Conservation (phyloP, 306 rosid genomes). For the Inga oerstediana region DNA sequence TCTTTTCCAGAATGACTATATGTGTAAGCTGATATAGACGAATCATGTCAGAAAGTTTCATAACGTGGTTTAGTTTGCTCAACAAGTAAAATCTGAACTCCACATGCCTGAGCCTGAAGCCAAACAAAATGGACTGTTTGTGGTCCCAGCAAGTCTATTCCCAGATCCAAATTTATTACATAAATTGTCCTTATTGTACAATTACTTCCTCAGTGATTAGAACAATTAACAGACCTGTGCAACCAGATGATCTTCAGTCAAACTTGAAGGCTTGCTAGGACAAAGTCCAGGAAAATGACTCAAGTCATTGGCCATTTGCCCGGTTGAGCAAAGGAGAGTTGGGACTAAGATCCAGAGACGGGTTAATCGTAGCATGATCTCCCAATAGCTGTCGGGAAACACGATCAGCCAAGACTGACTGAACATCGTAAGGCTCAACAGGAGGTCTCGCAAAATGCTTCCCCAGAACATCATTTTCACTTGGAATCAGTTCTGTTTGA, state of each 20-base stretch:
- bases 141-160: slow-evolving; percentile 45
- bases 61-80: slow-evolving; percentile 32
- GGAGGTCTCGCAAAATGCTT: slow-evolving; percentile 57
- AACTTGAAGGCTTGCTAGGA: slow-evolving; percentile 40
- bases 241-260: slow-evolving; percentile 38
- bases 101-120: slow-evolving; percentile 37
- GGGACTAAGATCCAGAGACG: slow-evolving; percentile 74
- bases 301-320: slow-evolving; percentile 61
- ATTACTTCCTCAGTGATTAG: slow-evolving; percentile 49
- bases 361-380: slow-evolving; percentile 66
- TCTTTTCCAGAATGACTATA: slow-evolving; percentile 39
- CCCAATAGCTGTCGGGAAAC: slow-evolving; percentile 79
- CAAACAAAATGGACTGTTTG: slow-evolving; percentile 43
- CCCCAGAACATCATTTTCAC: slow-evolving; percentile 65
- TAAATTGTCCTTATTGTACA: slow-evolving; percentile 54
- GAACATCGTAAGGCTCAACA: slow-evolving; percentile 69
- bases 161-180: slow-evolving; percentile 52
- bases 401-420: slow-evolving; percentile 88
- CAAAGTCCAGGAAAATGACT: slow-evolving; percentile 26
- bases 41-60: slow-evolving; percentile 39
- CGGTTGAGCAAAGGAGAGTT: slow-evolving; percentile 61
- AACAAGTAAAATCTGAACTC: slow-evolving; percentile 34
- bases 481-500: slow-evolving; percentile 61
- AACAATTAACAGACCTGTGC: slow-evolving; percentile 41
- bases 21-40: slow-evolving; percentile 26